Base-by-base conservation (phyloP, 441 rosid genomes). In the Aleurites moluccanus region DNA sequence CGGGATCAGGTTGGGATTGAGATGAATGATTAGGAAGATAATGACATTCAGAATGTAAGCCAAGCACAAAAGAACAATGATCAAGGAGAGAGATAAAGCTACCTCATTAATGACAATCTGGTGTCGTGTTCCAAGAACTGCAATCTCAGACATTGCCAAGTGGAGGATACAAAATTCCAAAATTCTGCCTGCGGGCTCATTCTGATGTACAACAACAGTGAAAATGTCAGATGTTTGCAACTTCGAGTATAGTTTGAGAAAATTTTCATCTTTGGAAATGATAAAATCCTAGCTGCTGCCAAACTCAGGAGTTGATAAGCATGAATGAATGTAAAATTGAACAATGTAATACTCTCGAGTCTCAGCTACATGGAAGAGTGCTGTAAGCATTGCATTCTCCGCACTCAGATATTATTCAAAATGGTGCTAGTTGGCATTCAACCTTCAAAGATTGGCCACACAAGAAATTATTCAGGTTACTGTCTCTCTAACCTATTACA, bases 61-160 rank as follows among this genome's bases (percentile, higher is more conserved):
- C 52, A 56, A 49, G 23, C 42, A 74, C 27, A 30, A 4, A 33
- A 15, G 9, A 60, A 21, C 20, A 62, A 21, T 28, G 40, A 11
- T 21, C 14, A 4, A n/a, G 9, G 20, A 25, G 53, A 53, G 10
- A 25, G 25, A 18, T 3, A 25, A 20, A 28, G 8, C 35, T 67
- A 88, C 98, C 98, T 95, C 99, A 64, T 95, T 95, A 35, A 92
- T 95, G 78, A 95, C 99, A 62, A 95, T 92, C 67, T 85, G 99
- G 83, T 90, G 98, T 61, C 89, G 85, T 25, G 98, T 94, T 75
- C 88, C 97, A 52, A 94, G 81, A 83, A 90, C 90, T 23, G 90
- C 73, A 56, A 92, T 88, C 86, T 94, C 99, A 10, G 99, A 92
- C 98, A 92, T 94, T 27, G 98, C 97, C 80, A 94, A 73, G 78